Percentiles rank a stretch among this genome's conserved stretches.
These are phyloP conservation scores for Stephanodiscus triporus DNA, from an alignment of 108 stramenopile genomes.

Conservation along the genomic window DNA sequence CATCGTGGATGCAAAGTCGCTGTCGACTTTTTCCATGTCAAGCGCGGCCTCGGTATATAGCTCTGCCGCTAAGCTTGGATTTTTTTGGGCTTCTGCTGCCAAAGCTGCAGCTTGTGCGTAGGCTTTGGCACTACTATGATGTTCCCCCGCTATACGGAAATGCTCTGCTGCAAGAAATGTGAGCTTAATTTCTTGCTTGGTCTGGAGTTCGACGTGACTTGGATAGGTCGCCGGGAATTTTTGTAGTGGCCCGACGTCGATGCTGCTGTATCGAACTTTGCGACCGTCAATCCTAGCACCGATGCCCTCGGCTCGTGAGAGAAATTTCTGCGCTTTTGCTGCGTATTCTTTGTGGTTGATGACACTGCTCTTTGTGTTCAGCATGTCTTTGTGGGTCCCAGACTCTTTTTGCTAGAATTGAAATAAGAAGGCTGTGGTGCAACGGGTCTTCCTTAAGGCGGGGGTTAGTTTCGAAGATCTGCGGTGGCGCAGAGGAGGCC, in stretches of 20 bases:
- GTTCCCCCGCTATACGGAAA: slow-evolving; percentile 35
- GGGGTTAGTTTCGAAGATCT: too few relatives aligned
- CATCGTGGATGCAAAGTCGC: slow-evolving; percentile 2
- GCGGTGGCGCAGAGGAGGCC: too few relatives aligned
- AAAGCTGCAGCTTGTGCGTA: slow-evolving; percentile 30
- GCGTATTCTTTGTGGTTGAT: slow-evolving; percentile 13
- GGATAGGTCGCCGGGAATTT: not conserved
- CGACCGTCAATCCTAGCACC: slow-evolving; percentile 12
- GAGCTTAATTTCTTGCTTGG: slow-evolving; percentile 34
- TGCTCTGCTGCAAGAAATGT: slow-evolving; percentile 30
- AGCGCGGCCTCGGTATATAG: slow-evolving; percentile 30
- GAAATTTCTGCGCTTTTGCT: slow-evolving; percentile 17
- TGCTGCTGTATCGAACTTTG: slow-evolving; percentile 9
- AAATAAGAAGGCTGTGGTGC: too few relatives aligned
- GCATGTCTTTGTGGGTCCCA: not conserved
- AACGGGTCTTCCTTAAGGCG: too few relatives aligned
- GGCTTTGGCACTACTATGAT: slow-evolving; percentile 13
- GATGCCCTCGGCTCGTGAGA: slow-evolving; percentile 15
- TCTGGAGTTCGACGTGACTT: not conserved
- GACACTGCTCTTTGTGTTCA: slow-evolving; percentile 10
- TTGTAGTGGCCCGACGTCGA: not conserved
- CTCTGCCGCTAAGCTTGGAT: slow-evolving; percentile 15
- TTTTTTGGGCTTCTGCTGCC: slow-evolving; percentile 22
- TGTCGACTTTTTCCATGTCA: slow-evolving; percentile 38
- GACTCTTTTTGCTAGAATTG: too few relatives aligned